These are phyloP conservation scores for Ustilaginoidea virens DNA, from an alignment of 2,329 filamentous ascomycete species.

Conservation along the genomic window DNA sequence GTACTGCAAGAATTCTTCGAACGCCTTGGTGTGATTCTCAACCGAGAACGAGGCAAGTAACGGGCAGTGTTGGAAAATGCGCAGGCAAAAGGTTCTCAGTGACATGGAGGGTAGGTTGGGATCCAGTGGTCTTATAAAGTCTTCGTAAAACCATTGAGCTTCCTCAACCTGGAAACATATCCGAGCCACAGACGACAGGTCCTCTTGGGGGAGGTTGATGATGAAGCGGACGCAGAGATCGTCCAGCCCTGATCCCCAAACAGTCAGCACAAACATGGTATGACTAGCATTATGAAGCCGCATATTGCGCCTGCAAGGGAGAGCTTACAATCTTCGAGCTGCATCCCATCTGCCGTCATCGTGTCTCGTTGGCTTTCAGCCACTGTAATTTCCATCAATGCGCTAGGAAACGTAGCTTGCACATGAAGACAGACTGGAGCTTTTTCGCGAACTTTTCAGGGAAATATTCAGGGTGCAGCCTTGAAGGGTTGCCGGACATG, in stretches of 20 bases:
- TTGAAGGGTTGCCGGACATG: constrained; percentile 18
- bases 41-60: constrained; percentile 68
- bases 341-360: constrained; percentile 69
- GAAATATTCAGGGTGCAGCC: constrained; percentile 14
- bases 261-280: constrained; percentile 11
- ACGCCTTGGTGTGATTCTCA: constrained; percentile 66
- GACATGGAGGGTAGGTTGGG: constrained; percentile 72
- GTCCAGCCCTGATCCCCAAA: constrained; percentile 58
- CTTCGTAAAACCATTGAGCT: constrained; percentile 99
- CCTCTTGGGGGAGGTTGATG: constrained; percentile 85
- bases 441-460: too few relatives aligned
- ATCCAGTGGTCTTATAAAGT: constrained; percentile 88
- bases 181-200: constrained; percentile 76
- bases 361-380: constrained; percentile 23
- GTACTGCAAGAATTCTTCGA: constrained; percentile 84
- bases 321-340: constrained; percentile 69
- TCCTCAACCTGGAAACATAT: constrained; percentile 99
- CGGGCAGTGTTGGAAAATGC: constrained; percentile 89
- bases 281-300: not conserved
- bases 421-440: too few relatives aligned
- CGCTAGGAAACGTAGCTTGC: too few relatives aligned
- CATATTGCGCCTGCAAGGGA: constrained; percentile 1
- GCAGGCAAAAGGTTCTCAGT: constrained; percentile 70
- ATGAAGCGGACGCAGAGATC: constrained; percentile 97
- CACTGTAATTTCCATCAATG: constrained; percentile 11